A percentile compares a stretch with the other conserved stretches of the same genome.
These are phyloP conservation scores for Fennellomyces sp. DNA, from an alignment of 371 early-diverging fungal species.

Conservation along the genomic window DNA sequence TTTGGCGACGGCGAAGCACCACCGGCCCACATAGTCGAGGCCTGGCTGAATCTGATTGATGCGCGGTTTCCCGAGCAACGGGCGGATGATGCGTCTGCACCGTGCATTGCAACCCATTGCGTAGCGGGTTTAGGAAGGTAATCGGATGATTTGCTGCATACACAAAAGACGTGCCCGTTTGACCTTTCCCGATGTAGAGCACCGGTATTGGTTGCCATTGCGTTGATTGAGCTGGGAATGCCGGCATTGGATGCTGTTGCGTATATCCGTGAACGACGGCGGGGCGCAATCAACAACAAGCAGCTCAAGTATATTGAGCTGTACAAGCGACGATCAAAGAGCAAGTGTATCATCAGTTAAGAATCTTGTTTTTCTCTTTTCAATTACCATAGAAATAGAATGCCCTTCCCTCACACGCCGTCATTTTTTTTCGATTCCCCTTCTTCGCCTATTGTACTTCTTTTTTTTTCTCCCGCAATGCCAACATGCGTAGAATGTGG, in stretches of 20 bases:
- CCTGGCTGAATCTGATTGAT: slow-evolving; percentile 80
- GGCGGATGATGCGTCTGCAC: neutral
- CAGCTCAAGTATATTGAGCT: slow-evolving; percentile 79
- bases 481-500: slow-evolving; percentile 90
- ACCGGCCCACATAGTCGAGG: slow-evolving; percentile 69
- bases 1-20: slow-evolving; percentile 90
- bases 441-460: neutral
- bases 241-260: slow-evolving; percentile 80
- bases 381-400: neutral
- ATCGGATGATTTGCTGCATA: neutral
- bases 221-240: slow-evolving; percentile 86
- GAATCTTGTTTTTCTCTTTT: neutral
- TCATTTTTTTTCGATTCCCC: neutral
- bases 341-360: slow-evolving; percentile 40
- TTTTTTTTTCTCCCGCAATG: slow-evolving; percentile 31
- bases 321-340: slow-evolving; percentile 67
- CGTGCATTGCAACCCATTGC: slow-evolving; percentile 83
- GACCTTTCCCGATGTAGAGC: slow-evolving; percentile 43
- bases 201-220: slow-evolving; percentile 81
- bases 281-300: slow-evolving; percentile 87
- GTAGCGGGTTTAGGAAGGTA: slow-evolving; percentile 87
- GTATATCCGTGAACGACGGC: slow-evolving; percentile 80
- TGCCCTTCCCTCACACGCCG: neutral
- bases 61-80: slow-evolving; percentile 40
- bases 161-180: neutral